Percentiles rank a stretch among this genome's conserved stretches.
Conservation (phyloP, 139 green algal species). For the Tetradesmus lagerheimii region DNA sequence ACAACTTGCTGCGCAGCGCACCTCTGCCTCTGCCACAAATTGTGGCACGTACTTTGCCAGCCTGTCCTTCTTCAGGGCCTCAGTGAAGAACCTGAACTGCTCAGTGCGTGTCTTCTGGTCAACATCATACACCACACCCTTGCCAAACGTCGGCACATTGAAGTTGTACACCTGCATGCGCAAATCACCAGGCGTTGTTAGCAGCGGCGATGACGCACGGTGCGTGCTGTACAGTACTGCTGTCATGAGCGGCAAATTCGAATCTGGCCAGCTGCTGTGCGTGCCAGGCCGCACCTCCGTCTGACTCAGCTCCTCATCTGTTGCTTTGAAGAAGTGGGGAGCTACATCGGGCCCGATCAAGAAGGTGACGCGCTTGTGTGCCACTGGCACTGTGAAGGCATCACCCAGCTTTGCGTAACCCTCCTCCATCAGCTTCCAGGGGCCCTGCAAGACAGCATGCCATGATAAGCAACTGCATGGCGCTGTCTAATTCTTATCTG, state of each 20-base stretch:
- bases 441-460: conserved; percentile 69
- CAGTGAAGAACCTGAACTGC: conserved; percentile 98
- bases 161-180: conserved; percentile 94
- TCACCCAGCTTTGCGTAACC: conserved; percentile 90
- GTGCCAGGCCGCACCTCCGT: conserved; percentile 74
- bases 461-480: neutral
- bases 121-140: conserved; percentile 98
- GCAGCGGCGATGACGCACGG: neutral
- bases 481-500: no score
- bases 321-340: conserved; percentile 97
- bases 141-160: conserved; percentile 98
- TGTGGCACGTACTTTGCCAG: conserved; percentile 92
- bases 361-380: conserved; percentile 97
- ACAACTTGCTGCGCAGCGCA: conserved; percentile 15
- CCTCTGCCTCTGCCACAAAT: conserved; percentile 90
- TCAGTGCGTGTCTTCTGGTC: conserved; percentile 92
- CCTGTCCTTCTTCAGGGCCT: conserved; percentile 89
- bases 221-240: conserved; percentile 10
- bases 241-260: neutral
- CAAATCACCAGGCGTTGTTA: neutral
- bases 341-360: conserved; percentile 92
- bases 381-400: conserved; percentile 97
- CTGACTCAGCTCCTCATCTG: conserved; percentile 93
- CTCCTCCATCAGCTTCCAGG: conserved; percentile 85
- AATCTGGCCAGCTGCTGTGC: neutral